Base-by-base conservation (phyloP, 805 yeast genomes). In the Suhomyces vadensis region DNA sequence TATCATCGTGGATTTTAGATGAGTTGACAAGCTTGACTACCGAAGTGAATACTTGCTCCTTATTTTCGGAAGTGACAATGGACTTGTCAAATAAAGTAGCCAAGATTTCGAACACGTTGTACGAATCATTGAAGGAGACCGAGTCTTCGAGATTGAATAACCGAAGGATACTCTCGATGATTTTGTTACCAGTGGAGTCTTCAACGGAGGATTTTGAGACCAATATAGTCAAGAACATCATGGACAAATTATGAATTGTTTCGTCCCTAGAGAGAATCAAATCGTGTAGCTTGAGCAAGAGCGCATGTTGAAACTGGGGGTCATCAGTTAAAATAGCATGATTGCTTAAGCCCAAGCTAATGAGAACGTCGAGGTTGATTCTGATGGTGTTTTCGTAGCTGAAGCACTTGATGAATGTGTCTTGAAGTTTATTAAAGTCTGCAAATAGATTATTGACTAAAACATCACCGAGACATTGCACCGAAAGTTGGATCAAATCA, bases 221-320 rank as follows among this genome's bases (percentile, higher is more conserved):
- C 16, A 40, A n/a, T 3, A 20, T 13, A 19, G 26, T 16, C 25
- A 50, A 20, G 21, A 46, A 31, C 4, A 41, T 17, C 35, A 46
- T 43, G 2, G 47, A 27, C 25, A 43, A 41, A 21, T 20, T 35
- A 9, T 45, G 31, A 33, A 31, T 39, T 3, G 61, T 35, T 8
- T 63, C 61, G 43, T 65, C 68, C 21, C 58, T 58, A 1, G 68
- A 63, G 4, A 53, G 44, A n/a, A 64, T 43, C 31, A 60, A 59
- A 0, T 47, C 29, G 19, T 47, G 42, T 11, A 63, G 46, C 40
- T 51, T 57, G 1, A 31, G 46, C 8, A 65, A 43, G n/a, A 63
- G 47, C 11, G 44, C 42, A 9, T 39, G 48, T 35, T 53, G 52
- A 20, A 61, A 49, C 6, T 44, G 45, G 9, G 41, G 31, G 9